A percentile compares a stretch with the other conserved stretches of the same genome.
Evolutionary conservation across 345 rosid genomes (phyloP).

Genomic region (Geranium rotundifolium): DNA sequence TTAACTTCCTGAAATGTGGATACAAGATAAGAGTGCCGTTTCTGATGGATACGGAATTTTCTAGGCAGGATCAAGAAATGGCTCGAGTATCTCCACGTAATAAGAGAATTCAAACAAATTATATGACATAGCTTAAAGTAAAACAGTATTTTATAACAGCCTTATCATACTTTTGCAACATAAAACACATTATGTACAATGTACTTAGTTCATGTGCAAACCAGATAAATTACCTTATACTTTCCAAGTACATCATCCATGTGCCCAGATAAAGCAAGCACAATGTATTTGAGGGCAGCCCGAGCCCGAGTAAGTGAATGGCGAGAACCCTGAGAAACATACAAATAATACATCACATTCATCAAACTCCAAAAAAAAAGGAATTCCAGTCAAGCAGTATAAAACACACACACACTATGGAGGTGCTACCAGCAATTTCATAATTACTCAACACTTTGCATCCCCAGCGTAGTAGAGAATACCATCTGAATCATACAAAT

Average conservation of each 20-base stretch:
- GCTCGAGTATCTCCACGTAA: too few relatives aligned
- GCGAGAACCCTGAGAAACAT: conserved; percentile 36
- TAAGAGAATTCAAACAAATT: too few relatives aligned
- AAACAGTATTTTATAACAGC: neutral
- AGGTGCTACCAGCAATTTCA: too few relatives aligned
- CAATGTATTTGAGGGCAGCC: conserved; percentile 62
- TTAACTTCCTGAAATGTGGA: conserved; percentile 49
- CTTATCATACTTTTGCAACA: neutral
- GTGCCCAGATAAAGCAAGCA: conserved; percentile 73
- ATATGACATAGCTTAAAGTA: neutral
- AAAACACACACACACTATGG: too few relatives aligned
- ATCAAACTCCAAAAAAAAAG: too few relatives aligned
- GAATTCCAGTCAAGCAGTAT: too few relatives aligned
- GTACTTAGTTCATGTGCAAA: neutral
- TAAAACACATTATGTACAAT: neutral
- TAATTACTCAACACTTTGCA: too few relatives aligned
- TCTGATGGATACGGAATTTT: neutral
- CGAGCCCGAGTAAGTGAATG: conserved; percentile 43
- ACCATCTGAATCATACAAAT: too few relatives aligned
- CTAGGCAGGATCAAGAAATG: too few relatives aligned
- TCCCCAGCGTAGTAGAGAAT: too few relatives aligned
- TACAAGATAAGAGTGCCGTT: too few relatives aligned
- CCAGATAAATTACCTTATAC: conserved; percentile 45
- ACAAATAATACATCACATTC: conserved; percentile 4
- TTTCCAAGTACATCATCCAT: conserved; percentile 67